These are phyloP conservation scores for Komagataella pseudopastoris DNA, from an alignment of 805 yeast genomes.

Conservation along the genomic window DNA sequence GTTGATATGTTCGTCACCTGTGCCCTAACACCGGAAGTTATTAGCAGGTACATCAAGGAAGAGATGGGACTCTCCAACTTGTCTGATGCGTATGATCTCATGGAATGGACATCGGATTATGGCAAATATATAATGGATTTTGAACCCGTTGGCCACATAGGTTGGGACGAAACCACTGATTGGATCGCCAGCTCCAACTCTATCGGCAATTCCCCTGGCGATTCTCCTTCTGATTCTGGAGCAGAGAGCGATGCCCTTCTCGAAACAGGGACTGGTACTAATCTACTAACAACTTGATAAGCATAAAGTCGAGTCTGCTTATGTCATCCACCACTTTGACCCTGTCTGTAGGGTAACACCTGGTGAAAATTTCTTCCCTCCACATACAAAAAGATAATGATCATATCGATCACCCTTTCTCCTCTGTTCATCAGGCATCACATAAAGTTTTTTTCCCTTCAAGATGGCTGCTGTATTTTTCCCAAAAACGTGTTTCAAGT, in stretches of 20 bases:
- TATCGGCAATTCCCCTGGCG: background rate
- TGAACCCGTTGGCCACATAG: conserved; percentile 5
- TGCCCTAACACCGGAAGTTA: conserved; percentile 51
- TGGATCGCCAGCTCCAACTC: conserved; percentile 2
- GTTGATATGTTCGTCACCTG: conserved; percentile 37
- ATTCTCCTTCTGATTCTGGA: background rate
- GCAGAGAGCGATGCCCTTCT: background rate
- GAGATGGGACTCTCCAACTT: conserved; percentile 24
- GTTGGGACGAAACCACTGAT: conserved; percentile 4
- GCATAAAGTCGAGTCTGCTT: background rate
- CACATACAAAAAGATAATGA: background rate
- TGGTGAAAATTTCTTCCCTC: background rate
- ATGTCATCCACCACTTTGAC: background rate
- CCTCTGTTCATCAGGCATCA: background rate
- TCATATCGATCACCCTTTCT: background rate
- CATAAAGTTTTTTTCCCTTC: background rate
- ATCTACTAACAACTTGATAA: background rate
- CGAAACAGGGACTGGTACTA: background rate
- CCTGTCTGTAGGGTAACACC: conserved; percentile 2
- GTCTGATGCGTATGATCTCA: conserved; percentile 30
- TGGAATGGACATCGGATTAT: conserved; percentile 28
- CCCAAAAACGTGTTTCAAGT: conserved; percentile 70
- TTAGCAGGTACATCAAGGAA: conserved; percentile 33
- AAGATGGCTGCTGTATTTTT: background rate
- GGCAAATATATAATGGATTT: conserved; percentile 20